These are phyloP conservation scores for Aspergillus brasiliensis DNA, from an alignment of 2,329 filamentous ascomycete genomes.

Conservation along the genomic window DNA sequence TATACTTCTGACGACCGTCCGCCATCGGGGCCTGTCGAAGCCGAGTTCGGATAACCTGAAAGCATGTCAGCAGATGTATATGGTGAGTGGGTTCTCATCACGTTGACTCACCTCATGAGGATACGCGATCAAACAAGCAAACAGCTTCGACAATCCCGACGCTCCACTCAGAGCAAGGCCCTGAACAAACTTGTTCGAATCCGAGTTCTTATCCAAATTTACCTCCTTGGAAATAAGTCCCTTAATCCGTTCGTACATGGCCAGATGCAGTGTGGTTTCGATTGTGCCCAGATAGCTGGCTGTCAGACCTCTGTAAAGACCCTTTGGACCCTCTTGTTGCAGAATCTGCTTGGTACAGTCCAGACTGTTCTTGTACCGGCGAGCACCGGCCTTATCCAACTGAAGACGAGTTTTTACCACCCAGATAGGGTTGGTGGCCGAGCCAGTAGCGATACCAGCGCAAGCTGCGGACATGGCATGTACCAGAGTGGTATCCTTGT, in stretches of 20 bases:
- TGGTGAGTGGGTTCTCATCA: neutral
- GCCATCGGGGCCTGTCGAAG: constrained; percentile 40
- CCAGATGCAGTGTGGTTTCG: constrained; percentile 40
- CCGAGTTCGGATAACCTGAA: constrained; percentile 39
- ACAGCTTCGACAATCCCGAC: constrained; percentile 37
- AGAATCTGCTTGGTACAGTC: constrained; percentile 70
- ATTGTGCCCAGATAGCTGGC: constrained; percentile 58
- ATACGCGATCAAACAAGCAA: constrained; percentile 37
- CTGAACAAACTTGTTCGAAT: constrained; percentile 19
- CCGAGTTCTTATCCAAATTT: constrained; percentile 13
- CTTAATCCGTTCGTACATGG: constrained; percentile 41
- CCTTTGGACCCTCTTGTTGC: constrained; percentile 78
- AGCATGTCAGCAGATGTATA: neutral
- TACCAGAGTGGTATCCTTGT: constrained; percentile 34
- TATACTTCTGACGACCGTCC: constrained; percentile 39
- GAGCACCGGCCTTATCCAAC: constrained; percentile 41
- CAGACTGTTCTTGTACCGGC: constrained; percentile 64
- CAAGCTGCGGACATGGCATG: constrained; percentile 39
- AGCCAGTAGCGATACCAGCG: constrained; percentile 39
- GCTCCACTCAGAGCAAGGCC: constrained; percentile 32
- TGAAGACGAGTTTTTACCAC: constrained; percentile 72
- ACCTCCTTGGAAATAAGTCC: constrained; percentile 22
- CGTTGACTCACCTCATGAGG: constrained; percentile 35
- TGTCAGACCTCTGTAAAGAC: constrained; percentile 85
- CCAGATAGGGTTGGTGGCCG: constrained; percentile 44